Percentiles rank a stretch among this genome's conserved stretches.
Evolutionary conservation across 139 green algal species (phyloP).

Genomic region (Haematococcus lacustris): DNA sequence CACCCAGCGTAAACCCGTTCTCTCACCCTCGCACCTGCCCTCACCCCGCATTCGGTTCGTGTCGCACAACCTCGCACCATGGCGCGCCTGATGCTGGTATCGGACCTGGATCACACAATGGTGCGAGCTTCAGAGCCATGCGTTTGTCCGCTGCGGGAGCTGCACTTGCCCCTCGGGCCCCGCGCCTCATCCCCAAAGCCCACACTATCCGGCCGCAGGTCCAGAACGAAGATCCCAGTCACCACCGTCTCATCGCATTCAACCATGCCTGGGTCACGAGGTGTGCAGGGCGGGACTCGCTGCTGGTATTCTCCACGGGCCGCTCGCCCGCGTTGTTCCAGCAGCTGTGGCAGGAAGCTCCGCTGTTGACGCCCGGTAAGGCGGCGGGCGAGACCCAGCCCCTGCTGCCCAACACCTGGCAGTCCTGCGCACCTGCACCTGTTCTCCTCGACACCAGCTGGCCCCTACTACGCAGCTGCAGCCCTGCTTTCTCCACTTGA

Average conservation of each 20-base stretch:
- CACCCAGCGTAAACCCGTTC: too few species aligned
- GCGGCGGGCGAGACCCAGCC: neutral
- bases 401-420: neutral
- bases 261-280: slow-evolving; percentile 62
- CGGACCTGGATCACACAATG: slow-evolving; percentile 88
- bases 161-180: neutral
- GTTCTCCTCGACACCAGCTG: neutral
- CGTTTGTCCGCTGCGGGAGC: too few species aligned
- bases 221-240: slow-evolving; percentile 64
- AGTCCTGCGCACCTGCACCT: neutral
- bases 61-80: too few species aligned
- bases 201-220: slow-evolving; percentile 46
- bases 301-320: slow-evolving; percentile 91
- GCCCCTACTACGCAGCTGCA: neutral
- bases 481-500: neutral
- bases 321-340: slow-evolving; percentile 71
- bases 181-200: neutral
- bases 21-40: too few species aligned
- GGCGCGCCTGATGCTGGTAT: slow-evolving; percentile 82
- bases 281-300: neutral
- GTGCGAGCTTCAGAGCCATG: slow-evolving; percentile 51
- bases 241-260: slow-evolving; percentile 62
- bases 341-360: slow-evolving; percentile 44
- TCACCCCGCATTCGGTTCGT: too few species aligned
- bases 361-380: slow-evolving; percentile 5